Evolutionary conservation across 495 filamentous ascomycete genomes (phyloP).

Genomic region (Penicillium soppii): DNA sequence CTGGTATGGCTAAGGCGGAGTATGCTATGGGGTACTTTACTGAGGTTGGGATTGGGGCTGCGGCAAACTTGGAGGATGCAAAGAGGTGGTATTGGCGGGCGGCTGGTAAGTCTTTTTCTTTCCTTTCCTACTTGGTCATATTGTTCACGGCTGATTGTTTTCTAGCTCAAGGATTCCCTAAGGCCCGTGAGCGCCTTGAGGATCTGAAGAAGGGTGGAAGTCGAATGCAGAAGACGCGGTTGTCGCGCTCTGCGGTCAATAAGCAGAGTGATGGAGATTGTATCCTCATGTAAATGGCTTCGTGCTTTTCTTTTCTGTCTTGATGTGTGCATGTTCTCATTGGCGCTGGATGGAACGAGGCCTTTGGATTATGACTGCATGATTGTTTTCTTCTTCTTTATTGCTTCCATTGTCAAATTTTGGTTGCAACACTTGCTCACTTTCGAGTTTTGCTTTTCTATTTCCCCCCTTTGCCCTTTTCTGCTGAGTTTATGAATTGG

Average conservation of each 20-base stretch:
- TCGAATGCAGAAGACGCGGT: conserved; percentile 71
- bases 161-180: conserved; percentile 87
- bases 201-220: conserved; percentile 79
- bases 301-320: conserved; percentile 1
- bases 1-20: conserved; percentile 85
- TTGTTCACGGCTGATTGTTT: conserved; percentile 10
- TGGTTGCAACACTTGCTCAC: no score
- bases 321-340: no score
- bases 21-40: conserved; percentile 99
- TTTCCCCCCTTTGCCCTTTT: background rate
- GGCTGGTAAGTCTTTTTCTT: conserved; percentile 69
- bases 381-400: conserved; percentile 4
- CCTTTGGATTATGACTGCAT: conserved; percentile 15
- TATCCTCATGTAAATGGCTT: conserved; percentile 63
- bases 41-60: conserved; percentile 89
- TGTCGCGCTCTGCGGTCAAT: conserved; percentile 78
- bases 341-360: no score
- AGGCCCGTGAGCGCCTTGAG: conserved; percentile 86
- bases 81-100: conserved; percentile 98
- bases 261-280: conserved; percentile 85
- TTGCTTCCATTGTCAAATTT: no score
- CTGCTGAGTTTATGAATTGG: background rate
- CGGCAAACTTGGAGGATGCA: conserved; percentile 85
- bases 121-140: conserved; percentile 11
- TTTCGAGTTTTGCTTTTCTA: background rate